phyloP scores from a whole-genome alignment of 179 eudicot species.

The Spinacia oleracea region DNA sequence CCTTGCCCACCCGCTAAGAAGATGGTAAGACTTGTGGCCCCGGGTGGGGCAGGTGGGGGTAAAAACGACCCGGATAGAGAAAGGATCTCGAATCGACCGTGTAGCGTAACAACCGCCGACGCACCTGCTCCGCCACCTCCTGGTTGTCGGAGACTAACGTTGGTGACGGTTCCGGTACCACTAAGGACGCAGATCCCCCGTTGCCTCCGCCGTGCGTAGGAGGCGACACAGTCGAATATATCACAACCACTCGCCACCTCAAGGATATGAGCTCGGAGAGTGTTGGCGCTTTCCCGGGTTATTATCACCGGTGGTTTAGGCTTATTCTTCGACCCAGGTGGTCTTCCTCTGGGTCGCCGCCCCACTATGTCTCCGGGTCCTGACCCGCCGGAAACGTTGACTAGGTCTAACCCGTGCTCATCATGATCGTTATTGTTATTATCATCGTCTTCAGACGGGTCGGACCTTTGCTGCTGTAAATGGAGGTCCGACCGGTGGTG shows the following conservation, averaged over 20 bases:
- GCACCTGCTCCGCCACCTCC: conserved; percentile 42
- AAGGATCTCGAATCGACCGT: conserved; percentile 75
- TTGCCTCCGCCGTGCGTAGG: conserved; percentile 70
- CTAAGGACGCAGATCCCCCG: conserved; percentile 76
- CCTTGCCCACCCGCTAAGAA: conserved; percentile 77
- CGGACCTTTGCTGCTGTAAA: conserved; percentile 39
- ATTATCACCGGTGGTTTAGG: conserved; percentile 79
- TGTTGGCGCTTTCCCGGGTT: conserved; percentile 85
- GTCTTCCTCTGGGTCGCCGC: conserved; percentile 76
- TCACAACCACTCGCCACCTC: conserved; percentile 71
- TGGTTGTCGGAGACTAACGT: conserved; percentile 79
- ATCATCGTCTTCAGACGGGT: conserved; percentile 35
- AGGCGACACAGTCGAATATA: conserved; percentile 65
- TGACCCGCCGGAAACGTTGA: conserved; percentile 18
- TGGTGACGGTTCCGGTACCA: conserved; percentile 76
- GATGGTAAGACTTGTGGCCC: conserved; percentile 69
- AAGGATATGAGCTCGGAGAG: conserved; percentile 82
- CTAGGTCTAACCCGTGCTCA: conserved; percentile 35
- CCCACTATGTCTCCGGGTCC: conserved; percentile 46
- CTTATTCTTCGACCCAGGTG: conserved; percentile 80
- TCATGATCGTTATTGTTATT: conserved; percentile 26
- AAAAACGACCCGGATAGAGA: conserved; percentile 72
- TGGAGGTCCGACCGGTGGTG: conserved; percentile 49
- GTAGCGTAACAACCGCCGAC: conserved; percentile 59
- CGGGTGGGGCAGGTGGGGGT: conserved; percentile 92